A percentile compares a stretch with the other conserved stretches of the same genome.
These are phyloP conservation scores for Hemileccinum rubropunctum DNA, from an alignment of 768 basidiomycete genomes.

Conservation along the genomic window DNA sequence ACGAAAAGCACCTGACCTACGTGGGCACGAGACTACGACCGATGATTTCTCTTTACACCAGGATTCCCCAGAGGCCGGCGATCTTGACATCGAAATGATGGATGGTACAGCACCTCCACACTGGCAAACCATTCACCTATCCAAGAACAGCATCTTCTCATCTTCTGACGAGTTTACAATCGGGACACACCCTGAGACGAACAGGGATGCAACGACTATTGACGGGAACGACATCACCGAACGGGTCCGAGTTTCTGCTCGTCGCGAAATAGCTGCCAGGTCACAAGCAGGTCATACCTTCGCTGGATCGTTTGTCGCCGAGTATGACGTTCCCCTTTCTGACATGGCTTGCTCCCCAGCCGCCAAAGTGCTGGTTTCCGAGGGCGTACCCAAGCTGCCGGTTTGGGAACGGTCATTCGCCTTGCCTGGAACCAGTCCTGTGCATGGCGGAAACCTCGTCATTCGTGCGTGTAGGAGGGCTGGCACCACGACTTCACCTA, in stretches of 20 bases:
- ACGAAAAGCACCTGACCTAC: background rate
- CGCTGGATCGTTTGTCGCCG: constrained; percentile 14
- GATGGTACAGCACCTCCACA: constrained; percentile 4
- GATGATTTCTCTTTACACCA: background rate
- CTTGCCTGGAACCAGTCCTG: constrained; percentile 19
- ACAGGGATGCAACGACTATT: background rate
- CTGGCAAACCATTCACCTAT: constrained; percentile 18
- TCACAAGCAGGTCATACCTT: background rate
- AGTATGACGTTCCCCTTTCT: constrained; percentile 14
- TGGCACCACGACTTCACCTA: constrained; percentile 1
- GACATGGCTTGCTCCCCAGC: constrained; percentile 3
- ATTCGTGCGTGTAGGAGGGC: background rate
- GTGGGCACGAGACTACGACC: background rate
- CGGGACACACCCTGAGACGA: constrained; percentile 1
- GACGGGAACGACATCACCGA: background rate
- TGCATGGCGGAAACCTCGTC: background rate
- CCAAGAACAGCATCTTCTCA: constrained; percentile 29
- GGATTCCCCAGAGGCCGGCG: background rate
- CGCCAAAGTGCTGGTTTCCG: background rate
- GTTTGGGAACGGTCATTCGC: background rate
- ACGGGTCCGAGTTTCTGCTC: background rate
- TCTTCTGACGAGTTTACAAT: constrained; percentile 30
- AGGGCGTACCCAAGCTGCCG: constrained; percentile 1
- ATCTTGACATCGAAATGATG: constrained; percentile 22
- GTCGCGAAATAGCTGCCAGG: background rate